A percentile compares a stretch with the other conserved stretches of the same genome.
Conservation (phyloP, 345 rosid species). For the Heritiera fomes region DNA sequence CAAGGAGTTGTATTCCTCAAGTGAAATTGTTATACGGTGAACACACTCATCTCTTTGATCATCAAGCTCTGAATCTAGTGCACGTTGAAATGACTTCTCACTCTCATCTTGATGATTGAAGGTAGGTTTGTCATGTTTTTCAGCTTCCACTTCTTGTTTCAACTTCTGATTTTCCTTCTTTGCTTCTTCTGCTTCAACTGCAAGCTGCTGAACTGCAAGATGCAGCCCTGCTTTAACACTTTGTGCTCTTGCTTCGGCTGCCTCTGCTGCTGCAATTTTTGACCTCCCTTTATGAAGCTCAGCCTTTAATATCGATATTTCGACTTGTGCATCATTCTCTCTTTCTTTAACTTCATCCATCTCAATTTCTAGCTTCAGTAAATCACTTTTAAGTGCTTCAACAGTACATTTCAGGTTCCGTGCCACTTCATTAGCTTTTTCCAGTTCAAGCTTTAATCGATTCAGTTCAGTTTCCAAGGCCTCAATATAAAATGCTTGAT, state of each 20-base stretch:
- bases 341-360: conserved; percentile 28
- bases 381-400: conserved; percentile 27
- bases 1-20: conserved; percentile 38
- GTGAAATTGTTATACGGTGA: conserved; percentile 27
- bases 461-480: conserved; percentile 35
- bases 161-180: conserved; percentile 33
- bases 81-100: background rate
- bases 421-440: conserved; percentile 31
- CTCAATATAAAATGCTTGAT: conserved; percentile 27
- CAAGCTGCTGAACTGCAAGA: conserved; percentile 42
- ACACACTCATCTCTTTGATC: conserved; percentile 14
- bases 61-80: background rate
- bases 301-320: conserved; percentile 39
- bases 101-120: conserved; percentile 11
- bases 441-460: conserved; percentile 28
- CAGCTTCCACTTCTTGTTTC: conserved; percentile 27
- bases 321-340: conserved; percentile 40
- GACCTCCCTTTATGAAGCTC: conserved; percentile 40
- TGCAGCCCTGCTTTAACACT: conserved; percentile 32
- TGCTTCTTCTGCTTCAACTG: conserved; percentile 36
- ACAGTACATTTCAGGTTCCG: conserved; percentile 22
- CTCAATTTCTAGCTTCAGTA: conserved; percentile 30
- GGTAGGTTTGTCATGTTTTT: conserved; percentile 20
- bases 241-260: conserved; percentile 40
- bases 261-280: conserved; percentile 39